A percentile compares a stretch with the other conserved stretches of the same genome.
Conservation (phyloP, 2,329 filamentous ascomycete genomes). For the Beauveria scarabaeidicola region DNA sequence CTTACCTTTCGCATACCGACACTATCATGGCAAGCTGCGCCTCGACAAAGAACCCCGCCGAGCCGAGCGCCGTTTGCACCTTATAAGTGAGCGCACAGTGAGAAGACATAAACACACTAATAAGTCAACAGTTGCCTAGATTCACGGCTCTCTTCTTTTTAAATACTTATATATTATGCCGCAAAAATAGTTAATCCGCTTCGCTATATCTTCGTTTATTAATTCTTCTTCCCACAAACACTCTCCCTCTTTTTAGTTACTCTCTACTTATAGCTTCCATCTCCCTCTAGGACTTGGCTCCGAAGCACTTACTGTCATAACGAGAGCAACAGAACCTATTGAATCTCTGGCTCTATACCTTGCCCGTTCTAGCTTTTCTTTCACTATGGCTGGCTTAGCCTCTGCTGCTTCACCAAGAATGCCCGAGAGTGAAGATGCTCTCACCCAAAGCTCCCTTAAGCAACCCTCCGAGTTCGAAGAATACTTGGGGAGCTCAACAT, state of each 20-base stretch:
- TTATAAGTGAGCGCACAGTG: not conserved
- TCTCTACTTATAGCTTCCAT: not conserved
- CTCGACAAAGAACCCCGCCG: not conserved
- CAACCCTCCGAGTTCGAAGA: too few relatives aligned
- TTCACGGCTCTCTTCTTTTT: not conserved
- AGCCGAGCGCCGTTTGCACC: conserved; percentile 1
- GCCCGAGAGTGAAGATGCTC: not conserved
- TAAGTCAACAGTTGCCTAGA: not conserved
- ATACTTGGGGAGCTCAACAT: too few relatives aligned
- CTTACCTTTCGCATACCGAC: not conserved
- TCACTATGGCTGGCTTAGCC: too few relatives aligned
- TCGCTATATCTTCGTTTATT: not conserved
- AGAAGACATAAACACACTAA: not conserved
- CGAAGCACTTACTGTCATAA: not conserved
- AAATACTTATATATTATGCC: not conserved
- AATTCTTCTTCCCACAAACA: not conserved
- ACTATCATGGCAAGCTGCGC: not conserved
- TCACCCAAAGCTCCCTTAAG: too few relatives aligned
- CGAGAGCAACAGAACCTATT: not conserved
- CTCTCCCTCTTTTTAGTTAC: not conserved
- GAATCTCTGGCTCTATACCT: too few relatives aligned
- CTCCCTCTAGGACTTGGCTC: not conserved
- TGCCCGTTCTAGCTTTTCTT: too few relatives aligned
- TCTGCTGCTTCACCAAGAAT: too few relatives aligned
- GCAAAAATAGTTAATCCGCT: not conserved